These are phyloP conservation scores for Logfia minima DNA, from an alignment of 129 eudicot genomes.

Conservation along the genomic window DNA sequence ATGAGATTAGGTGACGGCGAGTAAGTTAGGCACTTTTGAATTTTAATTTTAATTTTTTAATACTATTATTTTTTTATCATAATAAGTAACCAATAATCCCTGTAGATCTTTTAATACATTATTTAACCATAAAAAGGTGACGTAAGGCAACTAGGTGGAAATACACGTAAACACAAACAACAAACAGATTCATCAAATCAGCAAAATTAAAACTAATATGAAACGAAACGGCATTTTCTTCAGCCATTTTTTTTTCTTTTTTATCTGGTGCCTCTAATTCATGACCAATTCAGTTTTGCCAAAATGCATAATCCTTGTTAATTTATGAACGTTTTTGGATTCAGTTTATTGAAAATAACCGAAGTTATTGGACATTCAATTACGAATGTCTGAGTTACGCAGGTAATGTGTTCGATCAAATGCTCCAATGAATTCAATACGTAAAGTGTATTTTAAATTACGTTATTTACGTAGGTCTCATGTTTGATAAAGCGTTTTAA, in stretches of 20 bases:
- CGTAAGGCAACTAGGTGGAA: constrained; percentile 15
- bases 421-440: neutral
- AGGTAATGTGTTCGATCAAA: constrained; percentile 31
- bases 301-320: constrained; percentile 19
- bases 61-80: too few species aligned
- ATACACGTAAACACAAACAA: constrained; percentile 10
- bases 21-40: too few species aligned
- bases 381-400: constrained; percentile 20
- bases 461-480: neutral
- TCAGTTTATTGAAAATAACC: constrained; percentile 3
- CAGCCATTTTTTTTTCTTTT: neutral
- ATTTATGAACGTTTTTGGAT: constrained; percentile 19
- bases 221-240: constrained; percentile 19
- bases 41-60: too few species aligned
- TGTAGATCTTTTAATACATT: too few species aligned
- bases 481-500: neutral
- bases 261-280: constrained; percentile 1
- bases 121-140: neutral
- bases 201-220: constrained; percentile 7
- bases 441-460: neutral
- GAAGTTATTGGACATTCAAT: constrained; percentile 7
- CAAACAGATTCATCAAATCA: constrained; percentile 23
- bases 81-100: too few species aligned
- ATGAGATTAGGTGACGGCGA: too few species aligned
- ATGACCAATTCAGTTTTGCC: constrained; percentile 9